Percentiles rank a stretch among this genome's conserved stretches.
Conservation (phyloP, 176 grass and related monocot species). For the Puccinellia tenuiflora region DNA sequence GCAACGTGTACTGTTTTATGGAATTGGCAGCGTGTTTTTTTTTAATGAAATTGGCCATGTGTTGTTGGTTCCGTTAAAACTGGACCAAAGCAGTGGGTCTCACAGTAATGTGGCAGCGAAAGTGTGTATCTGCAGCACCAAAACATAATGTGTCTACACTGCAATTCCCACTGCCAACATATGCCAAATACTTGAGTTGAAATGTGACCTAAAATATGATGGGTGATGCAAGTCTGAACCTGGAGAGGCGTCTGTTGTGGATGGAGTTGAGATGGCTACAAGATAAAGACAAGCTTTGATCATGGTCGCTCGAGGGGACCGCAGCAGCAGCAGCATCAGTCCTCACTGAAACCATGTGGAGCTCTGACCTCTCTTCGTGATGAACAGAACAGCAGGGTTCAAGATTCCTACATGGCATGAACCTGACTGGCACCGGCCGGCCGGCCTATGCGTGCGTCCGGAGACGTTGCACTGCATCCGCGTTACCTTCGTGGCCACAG, state of each 20-base stretch:
- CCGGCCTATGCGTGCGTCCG: too few relatives aligned
- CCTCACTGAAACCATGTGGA: slow-evolving; percentile 35
- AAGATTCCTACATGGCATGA: slow-evolving; percentile 3
- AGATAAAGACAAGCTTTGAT: too few relatives aligned
- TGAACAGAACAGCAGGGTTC: background rate
- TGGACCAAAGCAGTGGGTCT: background rate
- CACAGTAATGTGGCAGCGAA: background rate
- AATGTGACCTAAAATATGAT: background rate
- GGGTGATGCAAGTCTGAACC: background rate
- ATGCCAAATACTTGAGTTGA: slow-evolving; percentile 11
- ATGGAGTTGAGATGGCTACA: background rate
- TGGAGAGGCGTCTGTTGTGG: background rate
- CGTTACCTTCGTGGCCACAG: background rate
- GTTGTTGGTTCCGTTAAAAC: background rate
- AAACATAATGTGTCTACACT: background rate
- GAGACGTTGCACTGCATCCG: background rate
- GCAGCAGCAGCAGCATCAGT: background rate
- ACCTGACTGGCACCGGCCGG: background rate
- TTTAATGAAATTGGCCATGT: too few relatives aligned
- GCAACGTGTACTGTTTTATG: background rate
- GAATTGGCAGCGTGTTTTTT: background rate
- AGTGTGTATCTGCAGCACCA: background rate
- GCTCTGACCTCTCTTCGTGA: slow-evolving; percentile 3
- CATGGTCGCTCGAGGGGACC: background rate
- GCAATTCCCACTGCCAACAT: background rate